Percentiles rank a stretch among this genome's conserved stretches.
These are phyloP conservation scores for Pelargonium cotyledonis DNA, from an alignment of 441 rosid species.

Conservation along the genomic window DNA sequence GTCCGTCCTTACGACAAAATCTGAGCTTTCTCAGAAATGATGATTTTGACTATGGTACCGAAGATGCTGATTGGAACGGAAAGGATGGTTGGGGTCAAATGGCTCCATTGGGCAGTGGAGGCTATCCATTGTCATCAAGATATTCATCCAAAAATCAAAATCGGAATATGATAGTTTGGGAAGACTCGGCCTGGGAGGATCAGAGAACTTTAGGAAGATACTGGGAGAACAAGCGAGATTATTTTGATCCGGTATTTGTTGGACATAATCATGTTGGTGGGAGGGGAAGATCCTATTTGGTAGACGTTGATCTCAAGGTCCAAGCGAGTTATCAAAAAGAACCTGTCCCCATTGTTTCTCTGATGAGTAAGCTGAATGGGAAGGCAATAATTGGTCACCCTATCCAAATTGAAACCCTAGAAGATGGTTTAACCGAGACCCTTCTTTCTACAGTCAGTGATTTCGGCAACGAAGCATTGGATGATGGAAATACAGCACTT, in stretches of 20 bases:
- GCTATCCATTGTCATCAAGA: constrained; percentile 36
- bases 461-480: constrained; percentile 36
- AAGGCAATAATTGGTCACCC: constrained; percentile 92
- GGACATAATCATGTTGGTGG: constrained; percentile 38
- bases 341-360: constrained; percentile 76
- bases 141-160: constrained; percentile 34
- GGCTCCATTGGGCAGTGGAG: constrained; percentile 33
- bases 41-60: constrained; percentile 33
- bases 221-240: constrained; percentile 38
- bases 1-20: constrained; percentile 34
- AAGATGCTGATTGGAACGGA: constrained; percentile 39
- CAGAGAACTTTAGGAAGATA: constrained; percentile 28
- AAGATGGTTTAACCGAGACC: constrained; percentile 62
- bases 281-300: constrained; percentile 40
- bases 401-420: constrained; percentile 57
- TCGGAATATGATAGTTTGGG: constrained; percentile 46
- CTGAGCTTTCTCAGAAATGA: constrained; percentile 27
- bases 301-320: constrained; percentile 85
- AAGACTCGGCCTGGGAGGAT: constrained; percentile 46
- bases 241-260: constrained; percentile 33
- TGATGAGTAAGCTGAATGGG: constrained; percentile 72
- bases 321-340: constrained; percentile 68
- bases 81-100: constrained; percentile 36
- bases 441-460: constrained; percentile 38
- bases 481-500: constrained; percentile 40